Evolutionary conservation across 169 alveolate species (phyloP).

Genomic region (Plasmodium gonderi): DNA sequence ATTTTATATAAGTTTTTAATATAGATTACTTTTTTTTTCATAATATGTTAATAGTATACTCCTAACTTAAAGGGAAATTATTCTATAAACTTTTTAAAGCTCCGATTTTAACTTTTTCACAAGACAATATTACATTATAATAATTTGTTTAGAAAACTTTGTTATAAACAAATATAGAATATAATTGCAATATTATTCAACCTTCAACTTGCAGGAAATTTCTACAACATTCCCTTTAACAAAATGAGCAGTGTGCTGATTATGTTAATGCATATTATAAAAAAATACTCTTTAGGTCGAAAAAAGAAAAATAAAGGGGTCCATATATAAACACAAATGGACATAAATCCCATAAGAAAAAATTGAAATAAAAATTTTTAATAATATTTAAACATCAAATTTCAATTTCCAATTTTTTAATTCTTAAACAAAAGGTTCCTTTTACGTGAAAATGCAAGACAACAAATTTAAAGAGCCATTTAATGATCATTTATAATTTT

Average conservation of each 20-base stretch:
- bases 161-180: not conserved
- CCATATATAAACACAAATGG: not conserved
- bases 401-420: not conserved
- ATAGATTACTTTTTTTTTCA: not conserved
- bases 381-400: not conserved
- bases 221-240: not conserved
- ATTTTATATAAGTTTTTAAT: not conserved
- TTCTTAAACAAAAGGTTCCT: not conserved
- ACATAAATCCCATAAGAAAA: not conserved
- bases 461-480: not conserved
- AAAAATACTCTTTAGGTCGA: not conserved
- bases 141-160: not conserved
- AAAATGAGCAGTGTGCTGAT: not conserved
- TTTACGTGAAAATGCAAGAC: not conserved
- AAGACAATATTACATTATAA: not conserved
- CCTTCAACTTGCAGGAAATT: not conserved
- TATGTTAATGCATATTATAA: not conserved
- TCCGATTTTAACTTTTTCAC: not conserved
- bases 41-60: not conserved
- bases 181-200: not conserved
- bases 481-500: not conserved
- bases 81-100: not conserved
- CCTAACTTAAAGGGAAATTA: not conserved
- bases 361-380: not conserved
- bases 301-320: not conserved